Percentiles rank a stretch among this genome's conserved stretches.
Conservation (phyloP, 2,329 filamentous ascomycete genomes). For the Purpureocillium takamizusanense region DNA sequence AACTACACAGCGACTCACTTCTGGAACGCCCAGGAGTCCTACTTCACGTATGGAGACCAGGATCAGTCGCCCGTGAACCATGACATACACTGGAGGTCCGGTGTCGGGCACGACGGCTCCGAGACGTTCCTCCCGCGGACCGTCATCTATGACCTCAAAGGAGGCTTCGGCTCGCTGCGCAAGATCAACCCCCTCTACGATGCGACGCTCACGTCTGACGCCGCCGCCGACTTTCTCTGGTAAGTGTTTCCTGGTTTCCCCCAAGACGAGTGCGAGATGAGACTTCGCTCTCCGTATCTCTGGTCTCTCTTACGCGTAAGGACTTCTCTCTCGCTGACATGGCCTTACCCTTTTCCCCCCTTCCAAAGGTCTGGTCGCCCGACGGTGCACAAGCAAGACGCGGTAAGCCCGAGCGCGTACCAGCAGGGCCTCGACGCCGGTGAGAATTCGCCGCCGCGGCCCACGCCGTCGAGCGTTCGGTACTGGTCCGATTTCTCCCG, state of each 20-base stretch:
- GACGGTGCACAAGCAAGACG: slow-evolving; percentile 57
- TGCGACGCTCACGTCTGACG: slow-evolving; percentile 18
- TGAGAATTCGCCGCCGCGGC: slow-evolving; percentile 45
- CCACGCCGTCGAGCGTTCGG: slow-evolving; percentile 65
- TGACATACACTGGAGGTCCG: slow-evolving; percentile 76
- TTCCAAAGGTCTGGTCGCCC: slow-evolving; percentile 50
- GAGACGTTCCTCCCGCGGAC: slow-evolving; percentile 91
- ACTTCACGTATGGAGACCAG: slow-evolving; percentile 75
- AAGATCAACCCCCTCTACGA: slow-evolving; percentile 88
- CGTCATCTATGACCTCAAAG: slow-evolving; percentile 90
- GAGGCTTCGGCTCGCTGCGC: slow-evolving; percentile 78
- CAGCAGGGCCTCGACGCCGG: slow-evolving; percentile 72
- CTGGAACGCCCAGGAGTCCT: slow-evolving; percentile 98
- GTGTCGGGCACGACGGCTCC: slow-evolving; percentile 69
- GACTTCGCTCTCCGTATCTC: too few species aligned
- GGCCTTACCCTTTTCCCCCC: neutral
- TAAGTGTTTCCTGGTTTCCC: too few species aligned
- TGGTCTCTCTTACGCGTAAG: neutral
- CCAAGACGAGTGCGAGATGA: too few species aligned
- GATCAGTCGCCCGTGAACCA: slow-evolving; percentile 29
- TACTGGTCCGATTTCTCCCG: slow-evolving; percentile 97
- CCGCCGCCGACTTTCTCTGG: slow-evolving; percentile 23
- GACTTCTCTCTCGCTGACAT: too few species aligned
- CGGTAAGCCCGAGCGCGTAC: slow-evolving; percentile 65
- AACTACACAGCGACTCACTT: slow-evolving; percentile 95